Conservation (phyloP, 305 asterid species). For the Solanum hybrid region DNA sequence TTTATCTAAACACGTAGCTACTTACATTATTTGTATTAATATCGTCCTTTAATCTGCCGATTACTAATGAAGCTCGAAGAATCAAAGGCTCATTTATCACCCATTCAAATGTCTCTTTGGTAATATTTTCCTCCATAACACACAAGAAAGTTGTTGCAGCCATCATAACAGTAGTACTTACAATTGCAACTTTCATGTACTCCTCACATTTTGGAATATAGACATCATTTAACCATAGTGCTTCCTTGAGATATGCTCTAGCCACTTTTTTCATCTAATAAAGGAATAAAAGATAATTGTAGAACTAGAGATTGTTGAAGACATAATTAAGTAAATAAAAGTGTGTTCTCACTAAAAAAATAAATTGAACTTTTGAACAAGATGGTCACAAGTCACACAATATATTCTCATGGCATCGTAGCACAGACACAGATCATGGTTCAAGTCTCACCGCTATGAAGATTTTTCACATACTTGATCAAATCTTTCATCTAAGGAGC, state of each 20-base stretch:
- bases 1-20: too few species aligned
- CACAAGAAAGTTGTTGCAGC: not conserved
- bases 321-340: not conserved
- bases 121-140: not conserved
- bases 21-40: not conserved
- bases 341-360: too few species aligned
- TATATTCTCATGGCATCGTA: not conserved
- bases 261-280: slow-evolving; percentile 3
- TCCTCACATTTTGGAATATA: not conserved
- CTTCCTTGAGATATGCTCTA: slow-evolving; percentile 2
- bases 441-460: not conserved
- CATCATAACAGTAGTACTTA: not conserved
- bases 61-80: not conserved
- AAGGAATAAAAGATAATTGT: not conserved
- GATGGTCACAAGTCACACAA: not conserved
- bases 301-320: not conserved
- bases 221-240: not conserved
- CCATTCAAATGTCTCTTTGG: not conserved
- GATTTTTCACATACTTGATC: not conserved
- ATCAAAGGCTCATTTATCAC: not conserved
- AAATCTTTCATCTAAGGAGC: not conserved
- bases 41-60: not conserved
- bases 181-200: not conserved
- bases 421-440: not conserved
- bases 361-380: too few species aligned